Conservation (phyloP, 257 asterid genomes). For the Ilex asprella region DNA sequence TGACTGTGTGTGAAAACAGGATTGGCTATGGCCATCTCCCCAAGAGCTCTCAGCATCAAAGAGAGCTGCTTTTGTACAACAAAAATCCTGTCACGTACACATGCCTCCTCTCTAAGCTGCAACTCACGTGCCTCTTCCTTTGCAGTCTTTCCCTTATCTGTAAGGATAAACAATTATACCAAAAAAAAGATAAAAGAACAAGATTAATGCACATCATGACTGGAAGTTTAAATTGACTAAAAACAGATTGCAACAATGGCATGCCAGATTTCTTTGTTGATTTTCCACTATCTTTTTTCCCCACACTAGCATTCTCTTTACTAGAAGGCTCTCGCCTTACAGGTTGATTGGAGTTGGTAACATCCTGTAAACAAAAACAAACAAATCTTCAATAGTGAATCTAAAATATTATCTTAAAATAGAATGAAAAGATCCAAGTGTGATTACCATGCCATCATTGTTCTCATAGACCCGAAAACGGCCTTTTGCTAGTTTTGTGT, state of each 20-base stretch:
- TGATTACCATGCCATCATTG: conserved; percentile 39
- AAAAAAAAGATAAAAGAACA: not conserved
- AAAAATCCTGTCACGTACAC: conserved; percentile 60
- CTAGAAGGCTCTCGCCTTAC: conserved; percentile 48
- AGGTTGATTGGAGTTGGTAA: conserved; percentile 42
- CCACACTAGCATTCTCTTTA: conserved; percentile 44
- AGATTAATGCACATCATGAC: not conserved
- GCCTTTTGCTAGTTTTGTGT: conserved; percentile 88
- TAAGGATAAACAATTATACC: conserved; percentile 12
- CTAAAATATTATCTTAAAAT: not conserved
- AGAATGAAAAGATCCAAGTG: not conserved
- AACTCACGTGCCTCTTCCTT: conserved; percentile 98
- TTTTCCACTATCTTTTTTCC: conserved; percentile 69
- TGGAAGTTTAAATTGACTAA: not conserved
- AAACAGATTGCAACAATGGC: conserved; percentile 11
- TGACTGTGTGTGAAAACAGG: conserved; percentile 92
- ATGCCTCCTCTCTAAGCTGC: conserved; percentile 84
- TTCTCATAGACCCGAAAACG: conserved; percentile 67
- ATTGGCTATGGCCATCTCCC: conserved; percentile 89
- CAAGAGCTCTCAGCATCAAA: conserved; percentile 79
- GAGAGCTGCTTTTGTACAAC: conserved; percentile 61
- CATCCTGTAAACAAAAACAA: conserved; percentile 44
- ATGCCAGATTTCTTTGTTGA: conserved; percentile 72
- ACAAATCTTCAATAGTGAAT: conserved; percentile 2
- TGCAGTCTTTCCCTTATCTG: conserved; percentile 82